Base-by-base conservation (phyloP, 2,329 filamentous ascomycete species). In the Immersiporthe knoxdaviesiana region DNA sequence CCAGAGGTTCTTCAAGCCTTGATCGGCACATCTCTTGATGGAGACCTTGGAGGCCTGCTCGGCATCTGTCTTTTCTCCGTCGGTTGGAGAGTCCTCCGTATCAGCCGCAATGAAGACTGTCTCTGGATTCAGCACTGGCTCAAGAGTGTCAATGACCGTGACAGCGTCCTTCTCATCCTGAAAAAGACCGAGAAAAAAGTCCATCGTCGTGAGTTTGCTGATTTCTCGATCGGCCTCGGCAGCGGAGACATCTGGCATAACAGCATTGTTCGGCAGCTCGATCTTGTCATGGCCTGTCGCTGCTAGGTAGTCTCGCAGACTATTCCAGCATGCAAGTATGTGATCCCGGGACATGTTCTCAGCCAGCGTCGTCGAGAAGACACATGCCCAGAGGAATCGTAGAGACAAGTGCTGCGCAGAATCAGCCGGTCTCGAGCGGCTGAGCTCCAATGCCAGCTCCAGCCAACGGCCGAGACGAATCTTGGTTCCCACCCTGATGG, bases 121-220 rank as follows among this genome's bases (percentile, higher is more conserved):
- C 5, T 85, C 82, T 0, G 92, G 90, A 72, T 97, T 95, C 6
- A 99, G 83, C 12, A 99, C 92, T 4, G 96, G 96, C 76, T 99
- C 96, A 47, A 99, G 82, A 37, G 90, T 96, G 75, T 97, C 94
- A 69, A 99, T 97, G 27, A 97, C 88, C 6, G 90, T 87, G 16
- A 95, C 87, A 0, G 95, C 92, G 73, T 97, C 91, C 61, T 90
- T 87, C 68, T 96, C 91, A 50, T 94, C 90, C 70, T 92, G 91
- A 77, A 98, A 98, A 0, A 99, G 87, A 50, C 90, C 92, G 64
- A 94, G 85, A 79, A 99, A 98, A 78, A 98, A 98, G 76, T 97
- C 95, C 88, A 97, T 96, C 0, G 95, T 98, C 18, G 93, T 97
- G 44, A 98, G 85, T 75, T 94, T 94, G 16, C 93, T 95, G 35